Percentiles rank a stretch among this genome's conserved stretches.
phyloP scores from a whole-genome alignment of 2,329 filamentous ascomycete species.

The Neoarthrinium moseri region DNA sequence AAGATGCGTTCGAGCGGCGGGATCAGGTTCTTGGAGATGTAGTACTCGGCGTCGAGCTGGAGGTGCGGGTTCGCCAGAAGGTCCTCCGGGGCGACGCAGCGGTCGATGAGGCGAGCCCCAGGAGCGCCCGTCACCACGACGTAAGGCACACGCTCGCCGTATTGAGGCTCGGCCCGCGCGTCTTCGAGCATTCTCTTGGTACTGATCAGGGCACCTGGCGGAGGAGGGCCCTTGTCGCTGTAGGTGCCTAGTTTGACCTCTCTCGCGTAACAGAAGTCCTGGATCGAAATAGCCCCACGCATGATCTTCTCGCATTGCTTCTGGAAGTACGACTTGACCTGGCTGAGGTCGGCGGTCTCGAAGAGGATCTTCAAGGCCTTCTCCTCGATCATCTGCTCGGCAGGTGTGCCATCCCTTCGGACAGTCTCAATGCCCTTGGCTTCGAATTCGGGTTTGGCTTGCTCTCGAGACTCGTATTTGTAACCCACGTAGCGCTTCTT shows the following conservation, averaged over 20 bases:
- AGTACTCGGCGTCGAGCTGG: conserved; percentile 91
- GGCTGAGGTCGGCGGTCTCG: conserved; percentile 81
- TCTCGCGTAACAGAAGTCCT: conserved; percentile 93
- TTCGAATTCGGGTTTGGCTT: conserved; percentile 84
- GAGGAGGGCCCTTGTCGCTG: conserved; percentile 73
- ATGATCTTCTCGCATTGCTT: conserved; percentile 90
- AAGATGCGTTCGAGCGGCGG: conserved; percentile 95
- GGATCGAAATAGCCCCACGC: conserved; percentile 80
- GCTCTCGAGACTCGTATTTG: conserved; percentile 81
- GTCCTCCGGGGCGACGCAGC: conserved; percentile 84
- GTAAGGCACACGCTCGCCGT: conserved; percentile 92
- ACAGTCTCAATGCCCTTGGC: conserved; percentile 99
- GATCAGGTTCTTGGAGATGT: conserved; percentile 93
- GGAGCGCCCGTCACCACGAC: conserved; percentile 89
- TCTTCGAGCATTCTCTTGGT: conserved; percentile 85
- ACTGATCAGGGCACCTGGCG: conserved; percentile 86
- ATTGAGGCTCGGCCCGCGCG: conserved; percentile 83
- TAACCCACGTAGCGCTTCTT: conserved; percentile 99
- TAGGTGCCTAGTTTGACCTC: conserved; percentile 92
- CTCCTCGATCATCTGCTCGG: conserved; percentile 95
- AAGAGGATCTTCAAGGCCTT: conserved; percentile 87
- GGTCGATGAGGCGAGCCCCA: conserved; percentile 80
- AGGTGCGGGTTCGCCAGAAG: conserved; percentile 74
- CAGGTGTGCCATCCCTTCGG: conserved; percentile 88
- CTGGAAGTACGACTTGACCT: conserved; percentile 89